Evolutionary conservation across 2,329 filamentous ascomycete genomes (phyloP), one percentile per base, ranked within the genome.

Genomic region (Fusarium sambucinum): DNA sequence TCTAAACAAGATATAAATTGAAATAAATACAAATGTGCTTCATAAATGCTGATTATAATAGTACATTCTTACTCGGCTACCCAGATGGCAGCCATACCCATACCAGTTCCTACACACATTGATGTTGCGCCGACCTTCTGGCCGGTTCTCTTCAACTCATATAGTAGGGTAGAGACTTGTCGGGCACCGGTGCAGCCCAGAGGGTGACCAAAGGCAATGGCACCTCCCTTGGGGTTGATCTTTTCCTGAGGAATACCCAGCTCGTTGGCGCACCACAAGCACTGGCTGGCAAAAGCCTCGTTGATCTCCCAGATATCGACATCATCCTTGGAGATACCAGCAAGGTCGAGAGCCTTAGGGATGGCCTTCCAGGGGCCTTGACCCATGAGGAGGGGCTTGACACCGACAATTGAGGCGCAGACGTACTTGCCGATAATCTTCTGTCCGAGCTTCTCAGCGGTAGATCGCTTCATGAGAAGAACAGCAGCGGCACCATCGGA

Each of bases 221-320:
- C 94, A 68, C 95, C 95, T 70, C 95, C 96, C 87, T 97, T 97
- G 74, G 95, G 95, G 84, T 98, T 98, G 77, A 99, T 89, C 87
- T 97, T 98, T 70, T 92, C 90, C 64, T 85, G 77, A 54, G 93
- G 92, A 29, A 99, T 82, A 44, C 90, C 91, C 23, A 99, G 87
- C 84, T 97, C 90, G 75, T 96, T 92, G 68, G 92, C 89, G 80
- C 94, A 97, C 92, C 92, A 98, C 71, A 98, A 81, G 80, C 93
- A 97, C 86, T 98, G 95, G 68, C 89, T 92, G 32, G 96, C 96
- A 80, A 99, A 99, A 2, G 96, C 96, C 87, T 99, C 96, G 85
- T 99, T 99, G 86, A 99, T 97, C 87, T 99, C 96, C 77, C 88
- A 98, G 77, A 98, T 95, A 78, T 98, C 96, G 30, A 99, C 93